Percentiles rank a stretch among this genome's conserved stretches.
Conservation (phyloP, 176 grass and related monocot genomes). For the Thinopyrum elongatum region DNA sequence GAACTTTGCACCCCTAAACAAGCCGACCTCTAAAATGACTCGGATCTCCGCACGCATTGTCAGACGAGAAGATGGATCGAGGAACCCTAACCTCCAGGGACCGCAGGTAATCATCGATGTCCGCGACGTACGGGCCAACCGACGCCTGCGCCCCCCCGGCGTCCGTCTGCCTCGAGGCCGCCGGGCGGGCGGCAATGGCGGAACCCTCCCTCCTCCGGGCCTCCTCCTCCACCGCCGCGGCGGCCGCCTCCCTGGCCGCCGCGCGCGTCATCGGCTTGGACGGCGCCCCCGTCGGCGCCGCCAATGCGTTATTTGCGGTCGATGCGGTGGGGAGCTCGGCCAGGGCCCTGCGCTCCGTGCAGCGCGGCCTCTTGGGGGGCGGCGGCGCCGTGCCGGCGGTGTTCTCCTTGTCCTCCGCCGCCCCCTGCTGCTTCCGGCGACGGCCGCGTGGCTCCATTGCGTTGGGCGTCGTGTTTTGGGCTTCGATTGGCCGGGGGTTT, state of each 20-base stretch:
- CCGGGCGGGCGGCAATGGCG: background rate
- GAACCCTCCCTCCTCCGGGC: background rate
- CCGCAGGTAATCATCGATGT: conserved; percentile 40
- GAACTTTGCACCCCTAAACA: background rate
- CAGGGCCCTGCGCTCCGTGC: conserved; percentile 25
- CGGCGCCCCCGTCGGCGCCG: background rate
- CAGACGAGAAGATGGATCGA: background rate
- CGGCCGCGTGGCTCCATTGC: background rate
- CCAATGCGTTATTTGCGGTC: background rate
- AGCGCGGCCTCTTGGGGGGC: background rate
- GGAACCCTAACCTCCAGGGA: conserved; percentile 47
- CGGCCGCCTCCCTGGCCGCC: conserved; percentile 30
- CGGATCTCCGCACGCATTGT: background rate
- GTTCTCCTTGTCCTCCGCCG: conserved; percentile 28
- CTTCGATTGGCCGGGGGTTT: background rate
- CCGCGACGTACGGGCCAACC: conserved; percentile 18
- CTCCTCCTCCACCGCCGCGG: background rate
- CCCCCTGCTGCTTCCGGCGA: background rate
- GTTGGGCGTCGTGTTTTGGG: background rate
- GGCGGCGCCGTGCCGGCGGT: background rate
- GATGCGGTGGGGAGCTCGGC: conserved; percentile 10
- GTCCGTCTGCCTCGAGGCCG: background rate
- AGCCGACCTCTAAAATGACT: background rate
- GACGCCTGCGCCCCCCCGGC: conserved; percentile 12
- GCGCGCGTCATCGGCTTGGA: conserved; percentile 38